Conservation (phyloP, 1,284 basidiomycete species). For the Leccinum angustisporum region DNA sequence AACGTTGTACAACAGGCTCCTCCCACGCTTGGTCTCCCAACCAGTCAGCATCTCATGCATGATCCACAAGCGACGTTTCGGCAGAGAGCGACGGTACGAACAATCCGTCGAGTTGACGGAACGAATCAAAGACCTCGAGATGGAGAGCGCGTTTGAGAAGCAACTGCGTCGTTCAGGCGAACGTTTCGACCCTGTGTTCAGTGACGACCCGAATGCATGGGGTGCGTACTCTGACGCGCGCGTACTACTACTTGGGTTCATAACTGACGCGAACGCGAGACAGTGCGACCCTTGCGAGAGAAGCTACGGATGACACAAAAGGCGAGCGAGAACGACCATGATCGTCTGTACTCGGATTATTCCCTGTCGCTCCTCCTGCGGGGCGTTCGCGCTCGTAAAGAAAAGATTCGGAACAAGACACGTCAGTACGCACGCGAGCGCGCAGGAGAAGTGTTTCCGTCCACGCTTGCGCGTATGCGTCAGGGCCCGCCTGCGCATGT, state of each 20-base stretch:
- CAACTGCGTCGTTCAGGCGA: slow-evolving; percentile 29
- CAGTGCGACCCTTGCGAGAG: slow-evolving; percentile 26
- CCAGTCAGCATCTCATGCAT: slow-evolving; percentile 67
- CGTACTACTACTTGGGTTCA: no score
- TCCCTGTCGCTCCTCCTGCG: slow-evolving; percentile 47
- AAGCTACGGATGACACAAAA: slow-evolving; percentile 30
- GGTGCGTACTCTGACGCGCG: slow-evolving; percentile 19
- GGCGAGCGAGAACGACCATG: slow-evolving; percentile 39
- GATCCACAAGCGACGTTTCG: slow-evolving; percentile 57
- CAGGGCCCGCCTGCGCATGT: slow-evolving; percentile 63
- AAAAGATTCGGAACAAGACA: slow-evolving; percentile 62
- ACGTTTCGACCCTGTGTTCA: slow-evolving; percentile 20
- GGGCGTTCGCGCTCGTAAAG: slow-evolving; percentile 54
- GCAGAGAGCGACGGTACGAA: slow-evolving; percentile 47
- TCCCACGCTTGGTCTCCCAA: slow-evolving; percentile 78
- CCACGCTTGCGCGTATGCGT: slow-evolving; percentile 47
- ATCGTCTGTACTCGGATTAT: slow-evolving; percentile 44
- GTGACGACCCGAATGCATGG: slow-evolving; percentile 24
- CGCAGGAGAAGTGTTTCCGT: slow-evolving; percentile 53
- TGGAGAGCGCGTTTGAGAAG: slow-evolving; percentile 59
- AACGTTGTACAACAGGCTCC: slow-evolving; percentile 58
- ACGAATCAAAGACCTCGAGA: slow-evolving; percentile 44
- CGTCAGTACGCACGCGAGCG: slow-evolving; percentile 57
- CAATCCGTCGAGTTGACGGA: slow-evolving; percentile 36
- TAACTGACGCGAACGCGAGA: slow-evolving; percentile 13